Conservation (phyloP, 768 basidiomycete species). For the Leccinum ochraceum region DNA sequence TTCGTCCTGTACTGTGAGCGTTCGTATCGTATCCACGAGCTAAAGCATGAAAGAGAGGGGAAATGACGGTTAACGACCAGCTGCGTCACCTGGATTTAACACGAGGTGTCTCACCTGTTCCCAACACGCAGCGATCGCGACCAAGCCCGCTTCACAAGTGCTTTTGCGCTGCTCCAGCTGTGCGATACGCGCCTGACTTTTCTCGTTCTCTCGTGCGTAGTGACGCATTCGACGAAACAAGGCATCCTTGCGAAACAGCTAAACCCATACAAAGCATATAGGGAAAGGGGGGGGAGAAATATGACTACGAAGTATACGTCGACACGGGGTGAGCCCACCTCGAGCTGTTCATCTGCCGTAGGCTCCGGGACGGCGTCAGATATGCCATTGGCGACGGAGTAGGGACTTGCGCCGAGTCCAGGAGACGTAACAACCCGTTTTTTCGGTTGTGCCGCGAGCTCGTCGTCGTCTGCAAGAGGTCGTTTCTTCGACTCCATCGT, state of each 20-base stretch:
- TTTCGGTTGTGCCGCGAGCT: conserved; percentile 46
- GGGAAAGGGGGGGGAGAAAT: conserved; percentile 11
- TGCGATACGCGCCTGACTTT: conserved; percentile 58
- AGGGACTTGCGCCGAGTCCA: conserved; percentile 51
- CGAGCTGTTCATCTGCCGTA: conserved; percentile 56
- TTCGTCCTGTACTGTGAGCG: conserved; percentile 55
- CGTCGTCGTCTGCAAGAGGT: conserved; percentile 52
- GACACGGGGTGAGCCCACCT: conserved; percentile 47
- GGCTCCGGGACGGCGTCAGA: conserved; percentile 42
- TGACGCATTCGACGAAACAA: conserved; percentile 83
- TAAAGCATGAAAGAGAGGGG: conserved; percentile 29
- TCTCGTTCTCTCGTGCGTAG: conserved; percentile 74
- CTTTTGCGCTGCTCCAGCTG: conserved; percentile 66
- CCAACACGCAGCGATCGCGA: conserved; percentile 81
- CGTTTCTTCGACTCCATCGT: conserved; percentile 64
- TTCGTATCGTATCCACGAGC: conserved; percentile 68
- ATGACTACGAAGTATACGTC: conserved; percentile 23
- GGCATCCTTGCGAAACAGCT: conserved; percentile 88
- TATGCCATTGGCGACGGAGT: conserved; percentile 40
- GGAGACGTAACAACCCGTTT: conserved; percentile 51
- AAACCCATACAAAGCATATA: conserved; percentile 7
- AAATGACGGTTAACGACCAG: conserved; percentile 1
- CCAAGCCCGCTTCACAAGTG: conserved; percentile 68
- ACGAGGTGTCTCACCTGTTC: conserved; percentile 53
- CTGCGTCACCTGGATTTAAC: too few relatives aligned